Percentiles rank a stretch among this genome's conserved stretches.
Evolutionary conservation across 495 filamentous ascomycete species (phyloP).

Genomic region (Penicillium canariense): DNA sequence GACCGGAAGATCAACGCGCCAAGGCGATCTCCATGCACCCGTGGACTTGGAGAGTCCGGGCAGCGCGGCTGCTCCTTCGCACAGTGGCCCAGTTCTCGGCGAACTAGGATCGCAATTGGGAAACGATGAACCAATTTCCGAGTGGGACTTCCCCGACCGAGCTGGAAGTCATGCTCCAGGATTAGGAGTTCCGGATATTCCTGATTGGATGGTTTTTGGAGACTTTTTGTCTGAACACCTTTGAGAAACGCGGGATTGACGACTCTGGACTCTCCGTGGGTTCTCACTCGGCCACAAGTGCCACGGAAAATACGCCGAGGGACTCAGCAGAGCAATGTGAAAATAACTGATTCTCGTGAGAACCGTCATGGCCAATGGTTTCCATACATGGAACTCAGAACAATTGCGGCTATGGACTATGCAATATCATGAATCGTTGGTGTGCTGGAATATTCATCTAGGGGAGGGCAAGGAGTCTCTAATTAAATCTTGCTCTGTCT

Average conservation of each 20-base stretch:
- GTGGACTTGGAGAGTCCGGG: not conserved
- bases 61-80: not conserved
- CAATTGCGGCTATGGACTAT: not conserved
- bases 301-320: no score
- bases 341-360: not conserved
- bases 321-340: no score
- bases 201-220: conserved; percentile 33
- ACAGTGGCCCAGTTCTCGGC: not conserved
- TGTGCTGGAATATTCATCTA: not conserved
- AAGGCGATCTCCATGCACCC: not conserved
- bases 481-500: conserved; percentile 29
- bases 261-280: no score
- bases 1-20: not conserved
- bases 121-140: not conserved
- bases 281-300: no score
- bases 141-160: conserved; percentile 21
- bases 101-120: not conserved
- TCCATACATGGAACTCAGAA: no score
- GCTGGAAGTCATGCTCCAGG: conserved; percentile 8
- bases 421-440: not conserved
- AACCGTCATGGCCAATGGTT: not conserved
- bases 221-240: conserved; percentile 26
- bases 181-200: conserved; percentile 23
- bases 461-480: not conserved
- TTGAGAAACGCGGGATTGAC: not conserved